phyloP scores from a whole-genome alignment of 768 basidiomycete species.

The Grammothele lineata region DNA sequence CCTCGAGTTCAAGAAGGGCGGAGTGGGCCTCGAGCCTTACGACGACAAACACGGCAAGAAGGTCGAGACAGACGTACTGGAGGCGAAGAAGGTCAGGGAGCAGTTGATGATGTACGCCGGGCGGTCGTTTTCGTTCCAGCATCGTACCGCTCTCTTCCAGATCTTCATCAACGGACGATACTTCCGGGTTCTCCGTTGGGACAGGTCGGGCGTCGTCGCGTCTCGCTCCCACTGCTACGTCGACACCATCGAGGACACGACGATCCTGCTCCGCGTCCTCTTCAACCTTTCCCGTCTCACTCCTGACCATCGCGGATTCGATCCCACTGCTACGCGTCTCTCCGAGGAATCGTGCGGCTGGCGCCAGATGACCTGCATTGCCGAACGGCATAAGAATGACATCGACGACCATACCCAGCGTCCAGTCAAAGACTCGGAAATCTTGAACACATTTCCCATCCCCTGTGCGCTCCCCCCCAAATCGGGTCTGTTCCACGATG shows the following conservation, averaged over 20 bases:
- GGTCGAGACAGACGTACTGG: neutral
- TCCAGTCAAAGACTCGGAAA: too few species aligned
- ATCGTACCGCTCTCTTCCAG: neutral
- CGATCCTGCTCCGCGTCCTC: neutral
- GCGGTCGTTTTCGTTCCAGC: neutral
- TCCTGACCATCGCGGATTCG: neutral
- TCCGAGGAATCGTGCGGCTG: neutral
- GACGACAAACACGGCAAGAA: neutral
- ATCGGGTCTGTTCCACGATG: too few species aligned
- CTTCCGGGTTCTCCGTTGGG: conserved; percentile 1
- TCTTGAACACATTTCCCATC: too few species aligned
- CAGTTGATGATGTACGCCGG: neutral
- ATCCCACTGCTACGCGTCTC: neutral
- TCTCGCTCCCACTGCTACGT: neutral
- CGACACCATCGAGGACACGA: neutral
- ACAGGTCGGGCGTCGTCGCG: neutral
- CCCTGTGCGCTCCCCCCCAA: too few species aligned
- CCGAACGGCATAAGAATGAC: too few species aligned
- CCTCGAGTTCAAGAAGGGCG: neutral
- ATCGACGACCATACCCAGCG: too few species aligned
- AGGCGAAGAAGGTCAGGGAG: neutral
- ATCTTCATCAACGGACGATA: conserved; percentile 1
- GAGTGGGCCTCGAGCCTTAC: neutral
- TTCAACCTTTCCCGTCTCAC: neutral
- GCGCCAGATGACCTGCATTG: neutral